Percentiles rank a stretch among this genome's conserved stretches.
These are phyloP conservation scores for Lipomyces lipofer DNA, from an alignment of 805 yeast genomes.

Conservation along the genomic window DNA sequence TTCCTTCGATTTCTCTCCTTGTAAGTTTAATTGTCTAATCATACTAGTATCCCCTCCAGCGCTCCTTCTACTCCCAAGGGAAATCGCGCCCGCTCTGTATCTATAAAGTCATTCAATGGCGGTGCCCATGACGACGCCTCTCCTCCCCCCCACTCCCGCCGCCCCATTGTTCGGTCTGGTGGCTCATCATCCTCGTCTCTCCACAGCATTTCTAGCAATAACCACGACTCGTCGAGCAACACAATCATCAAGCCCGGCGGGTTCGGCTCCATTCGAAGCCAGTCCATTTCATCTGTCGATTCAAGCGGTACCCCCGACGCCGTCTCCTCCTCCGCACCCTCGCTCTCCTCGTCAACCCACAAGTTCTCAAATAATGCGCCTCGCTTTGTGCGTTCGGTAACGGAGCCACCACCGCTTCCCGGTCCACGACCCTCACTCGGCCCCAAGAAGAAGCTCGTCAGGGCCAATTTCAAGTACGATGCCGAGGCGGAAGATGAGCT, in stretches of 20 bases:
- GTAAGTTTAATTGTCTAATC: neutral
- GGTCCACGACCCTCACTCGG: constrained; percentile 24
- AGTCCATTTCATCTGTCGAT: constrained; percentile 7
- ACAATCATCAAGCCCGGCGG: neutral
- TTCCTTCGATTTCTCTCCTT: neutral
- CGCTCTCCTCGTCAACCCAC: constrained; percentile 18
- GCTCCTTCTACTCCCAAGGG: constrained; percentile 20
- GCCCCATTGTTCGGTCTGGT: constrained; percentile 19
- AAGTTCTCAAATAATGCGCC: constrained; percentile 22
- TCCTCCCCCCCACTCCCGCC: constrained; percentile 21
- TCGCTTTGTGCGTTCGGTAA: constrained; percentile 23
- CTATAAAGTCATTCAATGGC: constrained; percentile 11
- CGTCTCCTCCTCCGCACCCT: neutral
- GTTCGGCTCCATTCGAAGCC: constrained; percentile 11
- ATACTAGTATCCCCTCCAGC: neutral
- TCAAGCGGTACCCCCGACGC: neutral
- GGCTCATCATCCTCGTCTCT: constrained; percentile 17
- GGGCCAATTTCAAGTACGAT: constrained; percentile 27
- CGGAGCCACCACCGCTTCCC: constrained; percentile 28
- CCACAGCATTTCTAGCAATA: constrained; percentile 9
- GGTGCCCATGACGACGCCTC: constrained; percentile 16
- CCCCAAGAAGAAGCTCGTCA: constrained; percentile 26
- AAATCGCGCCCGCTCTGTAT: constrained; percentile 24
- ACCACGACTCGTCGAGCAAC: constrained; percentile 7
- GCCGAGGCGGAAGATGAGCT: constrained; percentile 33